These are phyloP conservation scores for Alisma plantagoaquatica DNA, from an alignment of 106 monocot genomes.

Conservation along the genomic window DNA sequence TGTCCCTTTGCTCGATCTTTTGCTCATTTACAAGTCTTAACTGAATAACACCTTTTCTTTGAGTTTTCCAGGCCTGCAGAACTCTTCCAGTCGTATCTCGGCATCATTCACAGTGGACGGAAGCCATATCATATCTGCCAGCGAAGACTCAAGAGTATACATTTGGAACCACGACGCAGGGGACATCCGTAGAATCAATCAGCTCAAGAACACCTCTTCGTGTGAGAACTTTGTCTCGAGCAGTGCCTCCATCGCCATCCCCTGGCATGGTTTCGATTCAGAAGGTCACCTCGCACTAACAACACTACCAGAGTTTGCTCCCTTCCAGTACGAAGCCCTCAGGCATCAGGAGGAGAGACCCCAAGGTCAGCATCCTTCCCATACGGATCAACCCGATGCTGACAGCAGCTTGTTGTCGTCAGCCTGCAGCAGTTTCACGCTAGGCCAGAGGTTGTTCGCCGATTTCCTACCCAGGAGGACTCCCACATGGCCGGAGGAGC, in stretches of 20 bases:
- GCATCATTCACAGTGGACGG: constrained; percentile 76
- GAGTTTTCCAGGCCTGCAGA: constrained; percentile 40
- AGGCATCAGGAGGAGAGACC: too few relatives aligned
- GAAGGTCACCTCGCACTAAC: neutral
- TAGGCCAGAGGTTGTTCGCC: constrained; percentile 30
- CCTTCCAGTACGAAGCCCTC: neutral
- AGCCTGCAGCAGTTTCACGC: constrained; percentile 34
- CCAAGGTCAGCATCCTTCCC: neutral
- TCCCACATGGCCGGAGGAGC: constrained; percentile 97
- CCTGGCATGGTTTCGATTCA: constrained; percentile 58
- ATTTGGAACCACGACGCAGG: constrained; percentile 50
- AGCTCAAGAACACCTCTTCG: constrained; percentile 36
- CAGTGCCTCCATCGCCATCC: constrained; percentile 53
- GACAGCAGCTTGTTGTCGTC: constrained; percentile 11
- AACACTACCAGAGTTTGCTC: neutral
- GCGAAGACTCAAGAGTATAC: constrained; percentile 79
- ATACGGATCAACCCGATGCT: neutral
- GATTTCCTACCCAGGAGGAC: constrained; percentile 34
- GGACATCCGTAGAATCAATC: constrained; percentile 8
- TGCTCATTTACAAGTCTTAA: too few relatives aligned
- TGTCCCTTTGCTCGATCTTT: neutral
- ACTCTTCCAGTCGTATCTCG: constrained; percentile 49
- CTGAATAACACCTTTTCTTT: neutral
- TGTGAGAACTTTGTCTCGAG: constrained; percentile 56
- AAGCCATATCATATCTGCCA: constrained; percentile 63